A percentile compares a stretch with the other conserved stretches of the same genome.
Evolutionary conservation across 2,329 filamentous ascomycete species (phyloP).

Genomic region (Aspergillus persii): DNA sequence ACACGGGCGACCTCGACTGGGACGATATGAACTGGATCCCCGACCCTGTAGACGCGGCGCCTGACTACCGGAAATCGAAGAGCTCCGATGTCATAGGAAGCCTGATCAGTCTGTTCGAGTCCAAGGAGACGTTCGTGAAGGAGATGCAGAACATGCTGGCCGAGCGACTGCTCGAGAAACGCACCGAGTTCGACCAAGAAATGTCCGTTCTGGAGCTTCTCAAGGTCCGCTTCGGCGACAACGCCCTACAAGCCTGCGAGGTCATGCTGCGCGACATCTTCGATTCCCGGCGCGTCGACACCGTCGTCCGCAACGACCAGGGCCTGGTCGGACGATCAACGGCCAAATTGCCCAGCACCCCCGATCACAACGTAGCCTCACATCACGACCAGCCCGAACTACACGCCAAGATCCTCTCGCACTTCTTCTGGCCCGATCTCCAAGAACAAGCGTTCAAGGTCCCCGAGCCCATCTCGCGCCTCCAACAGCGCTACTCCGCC

Average conservation of each 20-base stretch:
- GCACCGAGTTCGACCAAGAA: conserved; percentile 72
- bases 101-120: conserved; percentile 81
- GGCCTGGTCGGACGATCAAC: conserved; percentile 32
- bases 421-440: conserved; percentile 88
- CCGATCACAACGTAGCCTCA: conserved; percentile 24
- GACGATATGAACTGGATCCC: conserved; percentile 91
- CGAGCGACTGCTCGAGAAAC: conserved; percentile 68
- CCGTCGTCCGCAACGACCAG: conserved; percentile 58
- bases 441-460: conserved; percentile 53
- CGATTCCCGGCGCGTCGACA: conserved; percentile 74
- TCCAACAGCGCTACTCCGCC: conserved; percentile 69
- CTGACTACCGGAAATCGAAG: conserved; percentile 86
- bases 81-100: conserved; percentile 90
- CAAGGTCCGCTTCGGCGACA: conserved; percentile 84
- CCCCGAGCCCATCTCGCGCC: conserved; percentile 45
- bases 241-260: conserved; percentile 84
- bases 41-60: conserved; percentile 86
- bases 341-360: conserved; percentile 17
- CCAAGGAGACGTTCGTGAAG: conserved; percentile 88
- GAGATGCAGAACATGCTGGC: conserved; percentile 89
- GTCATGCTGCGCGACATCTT: conserved; percentile 95
- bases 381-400: conserved; percentile 48
- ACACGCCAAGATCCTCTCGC: conserved; percentile 82
- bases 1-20: conserved; percentile 75
- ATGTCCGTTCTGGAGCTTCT: conserved; percentile 80